phyloP scores from a whole-genome alignment of 164 flowering plant species.

The Kingdonia uniflora region DNA sequence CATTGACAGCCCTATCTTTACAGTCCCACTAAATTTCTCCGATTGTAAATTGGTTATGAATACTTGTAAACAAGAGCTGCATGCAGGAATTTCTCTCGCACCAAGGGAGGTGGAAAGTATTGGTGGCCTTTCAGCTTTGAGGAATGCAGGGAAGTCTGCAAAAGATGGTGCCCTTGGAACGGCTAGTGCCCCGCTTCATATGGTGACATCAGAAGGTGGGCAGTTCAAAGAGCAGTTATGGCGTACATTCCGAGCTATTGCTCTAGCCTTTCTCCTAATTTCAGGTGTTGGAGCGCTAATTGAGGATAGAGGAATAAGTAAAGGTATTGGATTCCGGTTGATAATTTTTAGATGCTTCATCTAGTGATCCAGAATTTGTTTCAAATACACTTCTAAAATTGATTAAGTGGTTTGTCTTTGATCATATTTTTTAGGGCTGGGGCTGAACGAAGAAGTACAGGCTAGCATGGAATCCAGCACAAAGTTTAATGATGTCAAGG shows the following conservation, averaged over 20 bases:
- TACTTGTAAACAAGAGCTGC: constrained; percentile 4
- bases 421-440: constrained; percentile 46
- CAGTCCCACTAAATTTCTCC: too few relatives aligned
- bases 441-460: constrained; percentile 89
- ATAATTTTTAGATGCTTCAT: too few relatives aligned
- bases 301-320: constrained; percentile 80
- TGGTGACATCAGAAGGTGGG: constrained; percentile 75
- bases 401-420: too few relatives aligned
- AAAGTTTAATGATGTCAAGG: constrained; percentile 91
- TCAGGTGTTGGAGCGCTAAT: constrained; percentile 85
- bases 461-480: constrained; percentile 88
- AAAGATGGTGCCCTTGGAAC: constrained; percentile 83
- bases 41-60: too few relatives aligned
- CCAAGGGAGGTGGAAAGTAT: constrained; percentile 39
- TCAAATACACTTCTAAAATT: too few relatives aligned
- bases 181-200: constrained; percentile 74
- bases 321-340: constrained; percentile 39
- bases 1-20: too few relatives aligned
- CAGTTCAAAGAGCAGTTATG: constrained; percentile 81
- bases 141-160: constrained; percentile 53
- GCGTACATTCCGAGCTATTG: constrained; percentile 73
- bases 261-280: constrained; percentile 63
- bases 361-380: too few relatives aligned
- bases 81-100: constrained; percentile 26
- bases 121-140: constrained; percentile 50